Conservation (phyloP, 2,329 filamentous ascomycete species). For the Sarocladium strictum region DNA sequence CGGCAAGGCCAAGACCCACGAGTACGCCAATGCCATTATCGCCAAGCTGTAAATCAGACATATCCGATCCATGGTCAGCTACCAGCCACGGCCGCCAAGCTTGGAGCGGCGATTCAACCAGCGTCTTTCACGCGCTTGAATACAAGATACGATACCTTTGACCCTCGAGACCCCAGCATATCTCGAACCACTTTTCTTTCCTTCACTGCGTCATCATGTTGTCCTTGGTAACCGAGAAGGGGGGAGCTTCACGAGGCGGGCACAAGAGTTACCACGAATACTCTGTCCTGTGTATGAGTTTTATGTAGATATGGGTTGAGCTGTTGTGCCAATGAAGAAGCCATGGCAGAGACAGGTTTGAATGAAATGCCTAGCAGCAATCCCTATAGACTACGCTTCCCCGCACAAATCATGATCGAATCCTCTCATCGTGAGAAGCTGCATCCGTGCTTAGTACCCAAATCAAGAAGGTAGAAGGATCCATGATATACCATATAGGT, state of each 20-base stretch:
- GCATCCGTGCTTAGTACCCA: too few species aligned
- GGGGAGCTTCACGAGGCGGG: neutral
- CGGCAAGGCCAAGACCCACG: constrained; percentile 90
- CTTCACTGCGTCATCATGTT: neutral
- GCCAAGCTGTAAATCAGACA: constrained; percentile 45
- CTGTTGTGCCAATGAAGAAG: neutral
- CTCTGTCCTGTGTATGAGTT: constrained; percentile 1
- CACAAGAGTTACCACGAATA: neutral
- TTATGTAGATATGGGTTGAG: constrained; percentile 5
- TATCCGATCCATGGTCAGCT: neutral
- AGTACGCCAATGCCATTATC: constrained; percentile 93
- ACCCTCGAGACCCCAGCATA: neutral
- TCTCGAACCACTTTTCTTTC: neutral
- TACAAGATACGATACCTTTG: constrained; percentile 5
- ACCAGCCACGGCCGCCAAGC: neutral
- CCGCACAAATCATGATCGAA: too few species aligned
- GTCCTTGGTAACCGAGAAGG: neutral
- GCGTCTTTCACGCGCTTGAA: neutral
- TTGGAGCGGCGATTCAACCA: neutral
- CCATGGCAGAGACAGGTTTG: neutral
- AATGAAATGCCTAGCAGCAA: neutral
- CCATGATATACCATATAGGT: too few species aligned
- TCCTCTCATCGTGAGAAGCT: too few species aligned
- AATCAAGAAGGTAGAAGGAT: too few species aligned
- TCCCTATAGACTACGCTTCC: neutral